Base-by-base conservation (phyloP, 2,329 filamentous ascomycete genomes). In the Aureobasidium pullulans region DNA sequence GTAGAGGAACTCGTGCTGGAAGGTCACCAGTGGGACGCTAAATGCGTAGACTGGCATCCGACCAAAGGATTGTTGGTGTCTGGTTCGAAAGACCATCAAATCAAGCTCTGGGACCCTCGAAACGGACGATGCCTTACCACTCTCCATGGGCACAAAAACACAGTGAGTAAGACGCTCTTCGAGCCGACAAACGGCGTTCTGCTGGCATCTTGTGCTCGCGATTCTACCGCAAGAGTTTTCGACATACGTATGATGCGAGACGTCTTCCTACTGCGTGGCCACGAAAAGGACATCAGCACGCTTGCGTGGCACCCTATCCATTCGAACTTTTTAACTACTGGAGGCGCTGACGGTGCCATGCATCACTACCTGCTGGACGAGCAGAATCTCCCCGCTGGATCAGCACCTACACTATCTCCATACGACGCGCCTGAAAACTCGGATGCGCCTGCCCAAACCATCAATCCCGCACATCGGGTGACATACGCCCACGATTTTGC, bases 241-340 rank as follows among this genome's bases (percentile, higher is more conserved):
- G 94, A 99, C 71, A 80, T 99, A 59, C 85, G 94, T 50, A 96
- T 96, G 88, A 97, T 99, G 94, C 88, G 94, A 63, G 94, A 99
- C 72, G 92, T 97, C 59, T 90, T 91, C 66, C 83, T 97, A 48
- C 82, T 99, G 23, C 89, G 93, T 66, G 94, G 94, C 7, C 92
- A 97, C 70, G 92, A 97, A 66, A 97, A 96, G 74, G 94, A 96
- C 65, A 90, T 99, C 62, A 93, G 90, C 11, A 95, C 91, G 1
- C 76, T 99, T 53, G 81, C 89, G 3, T 99, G 93, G 90, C 94
- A 99, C 73, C 94, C 94, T 0, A 84, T 96, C 56, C 94, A 97
- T 71, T 84, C 89, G 58, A 91, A 90, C 60, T 79, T 99, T 43
- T 83, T 99, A 36, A 94, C 89, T 57, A 96, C 93, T 0, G 94